Percentiles rank a stretch among this genome's conserved stretches.
These are phyloP conservation scores for Fraxinus americana DNA, from an alignment of 257 asterid genomes.

Conservation along the genomic window DNA sequence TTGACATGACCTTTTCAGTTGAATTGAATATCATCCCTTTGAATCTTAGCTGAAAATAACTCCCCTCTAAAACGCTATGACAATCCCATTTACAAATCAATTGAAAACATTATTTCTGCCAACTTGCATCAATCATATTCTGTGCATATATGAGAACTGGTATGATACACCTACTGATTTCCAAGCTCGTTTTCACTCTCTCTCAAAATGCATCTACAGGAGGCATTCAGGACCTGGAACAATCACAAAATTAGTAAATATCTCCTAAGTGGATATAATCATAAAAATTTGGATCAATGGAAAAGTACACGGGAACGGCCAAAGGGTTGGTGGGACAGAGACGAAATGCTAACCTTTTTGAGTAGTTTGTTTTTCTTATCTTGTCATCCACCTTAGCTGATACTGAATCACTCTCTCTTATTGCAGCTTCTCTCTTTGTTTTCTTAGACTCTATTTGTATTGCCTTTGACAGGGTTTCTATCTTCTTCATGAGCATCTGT, in stretches of 20 bases:
- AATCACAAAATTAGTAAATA: constrained; percentile 17
- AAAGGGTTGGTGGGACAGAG: not conserved
- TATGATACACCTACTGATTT: constrained; percentile 14
- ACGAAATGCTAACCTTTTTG: constrained; percentile 45
- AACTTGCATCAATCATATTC: constrained; percentile 29
- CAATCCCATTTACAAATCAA: constrained; percentile 18
- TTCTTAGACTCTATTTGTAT: constrained; percentile 71
- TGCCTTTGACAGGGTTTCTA: constrained; percentile 70
- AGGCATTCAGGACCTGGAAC: constrained; percentile 41
- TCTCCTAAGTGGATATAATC: not conserved
- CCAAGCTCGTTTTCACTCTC: not conserved
- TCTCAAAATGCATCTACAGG: constrained; percentile 30
- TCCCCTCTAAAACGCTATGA: constrained; percentile 15
- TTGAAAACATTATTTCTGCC: constrained; percentile 29
- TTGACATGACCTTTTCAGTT: not conserved
- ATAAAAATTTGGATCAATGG: not conserved
- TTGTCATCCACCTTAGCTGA: constrained; percentile 41
- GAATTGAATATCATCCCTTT: not conserved
- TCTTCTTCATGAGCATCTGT: constrained; percentile 69
- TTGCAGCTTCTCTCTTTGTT: constrained; percentile 66
- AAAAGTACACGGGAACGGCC: not conserved
- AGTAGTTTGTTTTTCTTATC: constrained; percentile 39
- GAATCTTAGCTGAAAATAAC: constrained; percentile 19
- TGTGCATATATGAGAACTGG: constrained; percentile 24
- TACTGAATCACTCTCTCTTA: constrained; percentile 51